Evolutionary conservation across 805 yeast species (phyloP), one percentile per base, ranked within the genome.

Genomic region (Wickerhamomyces xylosicus): DNA sequence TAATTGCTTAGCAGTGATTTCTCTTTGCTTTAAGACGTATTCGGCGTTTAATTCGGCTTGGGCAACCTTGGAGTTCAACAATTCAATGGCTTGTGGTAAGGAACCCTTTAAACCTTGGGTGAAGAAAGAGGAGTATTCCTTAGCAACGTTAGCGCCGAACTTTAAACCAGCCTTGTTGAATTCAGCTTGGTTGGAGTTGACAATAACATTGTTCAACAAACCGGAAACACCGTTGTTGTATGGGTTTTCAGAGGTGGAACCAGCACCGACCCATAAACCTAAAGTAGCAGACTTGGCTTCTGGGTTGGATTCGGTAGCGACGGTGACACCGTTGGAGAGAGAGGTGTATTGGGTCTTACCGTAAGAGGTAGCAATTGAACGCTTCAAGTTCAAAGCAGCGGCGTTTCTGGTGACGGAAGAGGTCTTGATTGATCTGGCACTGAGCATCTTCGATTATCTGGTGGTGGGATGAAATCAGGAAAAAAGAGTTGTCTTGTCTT

Each of bases 221-320:
- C 80, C 73, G 40, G 90, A 74, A 38, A 79, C 76, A 74, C 95
- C 95, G 51, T 84, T 83, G 67, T 78, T 80, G 74, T 77, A 82
- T 34, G 85, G 69, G 63, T 79, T 82, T 62, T 84, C 95, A 39
- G 82, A 62, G 59, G 87, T 69, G 37, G 90, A 77, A 59, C 95
- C 95, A 37, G 87, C 83, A 49, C 80, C 82, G 57, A 70, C 66
- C 59, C 71, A 83, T 42, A 80, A 62, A 61, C 92, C 90, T 49
- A 80, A 68, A 29, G 85, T 69, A 36, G 85, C 67, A 31, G 79
- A 56, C 41, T 67, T 58, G 42, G 76, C 73, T 21, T 37, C 51
- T 33, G 80, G 71, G 63, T 77, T 71, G 48, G 71, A 50, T 61
- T 79, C 84, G 37, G 85, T 68, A 45, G 86, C 86, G 48, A 84